phyloP scores from a whole-genome alignment of 1,139 yeast genomes.

The Yamadazyma pseudoaaseri region DNA sequence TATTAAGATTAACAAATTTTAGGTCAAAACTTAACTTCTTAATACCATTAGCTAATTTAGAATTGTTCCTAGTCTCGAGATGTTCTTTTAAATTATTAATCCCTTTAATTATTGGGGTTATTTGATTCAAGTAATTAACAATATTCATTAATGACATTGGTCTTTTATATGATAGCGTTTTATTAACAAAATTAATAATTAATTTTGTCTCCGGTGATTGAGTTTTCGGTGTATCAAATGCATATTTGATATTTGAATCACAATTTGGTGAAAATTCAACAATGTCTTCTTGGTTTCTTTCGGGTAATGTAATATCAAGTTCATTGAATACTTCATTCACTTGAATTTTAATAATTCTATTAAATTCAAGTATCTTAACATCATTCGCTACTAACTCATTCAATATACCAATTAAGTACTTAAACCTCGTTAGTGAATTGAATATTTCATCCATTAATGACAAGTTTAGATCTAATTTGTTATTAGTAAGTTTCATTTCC shows the following conservation, averaged over 20 bases:
- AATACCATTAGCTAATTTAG: slow-evolving; percentile 32
- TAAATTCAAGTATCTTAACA: slow-evolving; percentile 28
- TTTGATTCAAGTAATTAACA: slow-evolving; percentile 30
- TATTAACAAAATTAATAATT: slow-evolving; percentile 26
- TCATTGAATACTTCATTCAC: slow-evolving; percentile 27
- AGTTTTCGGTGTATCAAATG: slow-evolving; percentile 12
- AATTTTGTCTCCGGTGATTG: slow-evolving; percentile 15
- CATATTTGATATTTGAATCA: not conserved
- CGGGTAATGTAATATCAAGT: slow-evolving; percentile 16
- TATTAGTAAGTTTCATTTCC: slow-evolving; percentile 15
- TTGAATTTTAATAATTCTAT: slow-evolving; percentile 28
- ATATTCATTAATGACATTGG: slow-evolving; percentile 27
- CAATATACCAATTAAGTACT: slow-evolving; percentile 31
- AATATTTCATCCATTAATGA: slow-evolving; percentile 24
- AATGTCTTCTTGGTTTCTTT: not conserved
- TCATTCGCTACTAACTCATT: slow-evolving; percentile 32
- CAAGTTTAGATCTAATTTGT: slow-evolving; percentile 20
- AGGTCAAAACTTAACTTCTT: slow-evolving; percentile 32
- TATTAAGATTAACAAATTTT: slow-evolving; percentile 31
- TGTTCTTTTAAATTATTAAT: slow-evolving; percentile 18
- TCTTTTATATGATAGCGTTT: slow-evolving; percentile 17
- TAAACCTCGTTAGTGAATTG: slow-evolving; percentile 30
- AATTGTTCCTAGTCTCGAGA: slow-evolving; percentile 10
- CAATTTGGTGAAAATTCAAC: not conserved
- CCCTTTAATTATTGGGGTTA: slow-evolving; percentile 30